Percentiles rank a stretch among this genome's conserved stretches.
Evolutionary conservation across 176 grass and related monocot genomes (phyloP).

Genomic region (Microstegium vimineum): DNA sequence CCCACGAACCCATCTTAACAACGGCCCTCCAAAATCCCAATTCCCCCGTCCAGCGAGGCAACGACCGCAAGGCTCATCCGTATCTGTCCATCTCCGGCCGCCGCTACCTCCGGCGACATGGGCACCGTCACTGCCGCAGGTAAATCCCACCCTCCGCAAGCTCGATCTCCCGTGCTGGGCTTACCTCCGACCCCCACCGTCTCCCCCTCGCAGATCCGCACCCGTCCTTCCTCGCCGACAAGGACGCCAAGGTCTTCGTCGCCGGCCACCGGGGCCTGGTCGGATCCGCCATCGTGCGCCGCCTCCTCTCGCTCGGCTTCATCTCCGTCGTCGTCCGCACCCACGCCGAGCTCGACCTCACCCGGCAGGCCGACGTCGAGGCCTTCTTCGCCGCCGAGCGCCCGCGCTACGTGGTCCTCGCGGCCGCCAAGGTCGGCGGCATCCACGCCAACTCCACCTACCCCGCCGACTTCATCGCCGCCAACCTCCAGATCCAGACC

Average conservation of each 20-base stretch:
- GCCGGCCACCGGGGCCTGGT: slow-evolving; percentile 71
- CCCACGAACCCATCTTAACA: neutral
- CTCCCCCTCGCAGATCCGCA: slow-evolving; percentile 22
- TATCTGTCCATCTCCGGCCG: neutral
- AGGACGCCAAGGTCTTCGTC: slow-evolving; percentile 62
- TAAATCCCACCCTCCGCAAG: neutral
- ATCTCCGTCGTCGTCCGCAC: slow-evolving; percentile 55
- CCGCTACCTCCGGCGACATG: slow-evolving; percentile 28
- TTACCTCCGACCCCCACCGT: neutral
- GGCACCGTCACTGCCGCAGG: slow-evolving; percentile 35
- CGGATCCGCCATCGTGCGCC: slow-evolving; percentile 57
- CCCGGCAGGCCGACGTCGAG: slow-evolving; percentile 57
- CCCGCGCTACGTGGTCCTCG: slow-evolving; percentile 66
- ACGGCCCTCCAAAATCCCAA: slow-evolving; percentile 12
- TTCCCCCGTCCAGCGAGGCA: no score
- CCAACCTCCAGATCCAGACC: slow-evolving; percentile 91
- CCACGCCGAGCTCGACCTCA: slow-evolving; percentile 69
- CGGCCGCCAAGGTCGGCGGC: slow-evolving; percentile 83
- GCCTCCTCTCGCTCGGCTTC: slow-evolving; percentile 53
- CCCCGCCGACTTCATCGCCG: slow-evolving; percentile 70
- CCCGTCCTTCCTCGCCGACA: slow-evolving; percentile 57
- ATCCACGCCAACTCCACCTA: slow-evolving; percentile 82
- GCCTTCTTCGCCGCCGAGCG: slow-evolving; percentile 65
- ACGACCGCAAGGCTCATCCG: neutral
- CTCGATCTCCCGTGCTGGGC: no score